Conservation (phyloP, 805 yeast genomes). For the Cyberlindnera euphorbiiphila region DNA sequence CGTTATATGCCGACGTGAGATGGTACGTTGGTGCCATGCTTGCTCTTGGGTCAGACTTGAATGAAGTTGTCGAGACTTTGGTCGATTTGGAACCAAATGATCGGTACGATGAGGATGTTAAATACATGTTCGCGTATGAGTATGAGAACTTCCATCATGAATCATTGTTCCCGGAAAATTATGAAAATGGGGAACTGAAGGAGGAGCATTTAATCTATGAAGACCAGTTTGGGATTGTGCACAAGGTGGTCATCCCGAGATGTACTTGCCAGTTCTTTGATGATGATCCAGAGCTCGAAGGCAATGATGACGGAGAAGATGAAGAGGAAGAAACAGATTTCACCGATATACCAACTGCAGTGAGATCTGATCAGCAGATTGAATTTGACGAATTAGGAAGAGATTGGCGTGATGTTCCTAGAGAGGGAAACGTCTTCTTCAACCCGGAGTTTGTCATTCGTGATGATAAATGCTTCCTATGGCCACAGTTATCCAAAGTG, state of each 20-base stretch:
- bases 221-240: constrained; percentile 28
- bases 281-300: constrained; percentile 21
- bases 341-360: constrained; percentile 29
- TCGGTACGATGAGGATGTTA: constrained; percentile 63
- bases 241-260: constrained; percentile 23
- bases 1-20: constrained; percentile 54
- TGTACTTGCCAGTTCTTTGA: constrained; percentile 27
- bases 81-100: constrained; percentile 57
- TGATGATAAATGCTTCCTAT: constrained; percentile 15
- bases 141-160: constrained; percentile 40
- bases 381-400: constrained; percentile 58
- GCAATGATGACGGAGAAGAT: constrained; percentile 16
- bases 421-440: constrained; percentile 48
- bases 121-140: constrained; percentile 58
- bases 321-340: constrained; percentile 16
- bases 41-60: constrained; percentile 42
- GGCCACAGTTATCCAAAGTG: constrained; percentile 25
- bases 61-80: constrained; percentile 50
- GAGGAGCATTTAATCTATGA: constrained; percentile 23
- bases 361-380: constrained; percentile 33
- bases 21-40: constrained; percentile 53
- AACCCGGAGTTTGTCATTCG: constrained; percentile 19
- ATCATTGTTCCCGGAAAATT: constrained; percentile 20
- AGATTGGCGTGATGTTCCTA: constrained; percentile 71
- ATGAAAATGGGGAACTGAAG: constrained; percentile 34